A percentile compares a stretch with the other conserved stretches of the same genome.
Conservation (phyloP, 345 rosid genomes). For the Eutrema japonicum region DNA sequence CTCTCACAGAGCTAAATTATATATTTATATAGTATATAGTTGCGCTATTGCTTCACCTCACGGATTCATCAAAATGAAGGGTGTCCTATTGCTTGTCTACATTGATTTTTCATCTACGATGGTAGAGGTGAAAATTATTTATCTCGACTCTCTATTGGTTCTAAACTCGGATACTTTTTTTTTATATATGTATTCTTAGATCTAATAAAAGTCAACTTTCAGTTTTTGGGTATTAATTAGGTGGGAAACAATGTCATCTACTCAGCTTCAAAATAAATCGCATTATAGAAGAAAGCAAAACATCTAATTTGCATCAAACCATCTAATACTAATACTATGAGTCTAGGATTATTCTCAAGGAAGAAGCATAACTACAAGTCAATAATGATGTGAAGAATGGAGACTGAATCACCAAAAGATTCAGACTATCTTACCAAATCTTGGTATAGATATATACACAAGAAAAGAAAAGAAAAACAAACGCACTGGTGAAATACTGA, state of each 20-base stretch:
- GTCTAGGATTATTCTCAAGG: not conserved
- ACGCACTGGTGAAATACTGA: not conserved
- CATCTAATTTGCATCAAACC: not conserved
- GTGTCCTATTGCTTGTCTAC: not conserved
- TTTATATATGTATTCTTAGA: not conserved
- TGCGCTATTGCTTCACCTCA: slow-evolving; percentile 14
- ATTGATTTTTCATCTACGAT: slow-evolving; percentile 7
- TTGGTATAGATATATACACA: slow-evolving; percentile 40
- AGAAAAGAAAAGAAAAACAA: not conserved
- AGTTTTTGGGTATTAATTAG: not conserved
- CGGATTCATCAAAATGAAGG: slow-evolving; percentile 24
- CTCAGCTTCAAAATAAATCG: not conserved
- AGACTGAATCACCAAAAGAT: slow-evolving; percentile 7
- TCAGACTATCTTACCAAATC: slow-evolving; percentile 40
- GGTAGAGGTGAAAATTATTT: slow-evolving; percentile 25
- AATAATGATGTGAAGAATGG: slow-evolving; percentile 11
- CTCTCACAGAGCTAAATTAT: slow-evolving; percentile 57
- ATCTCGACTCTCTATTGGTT: not conserved
- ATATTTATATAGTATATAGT: not conserved
- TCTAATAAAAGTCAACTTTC: slow-evolving; percentile 1
- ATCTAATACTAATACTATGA: not conserved
- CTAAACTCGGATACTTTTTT: not conserved
- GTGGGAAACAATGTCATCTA: not conserved
- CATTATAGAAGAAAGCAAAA: not conserved
- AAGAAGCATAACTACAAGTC: not conserved